phyloP scores from a whole-genome alignment of 192 early-diverging fungal species.

The Gigaspora rosea region DNA sequence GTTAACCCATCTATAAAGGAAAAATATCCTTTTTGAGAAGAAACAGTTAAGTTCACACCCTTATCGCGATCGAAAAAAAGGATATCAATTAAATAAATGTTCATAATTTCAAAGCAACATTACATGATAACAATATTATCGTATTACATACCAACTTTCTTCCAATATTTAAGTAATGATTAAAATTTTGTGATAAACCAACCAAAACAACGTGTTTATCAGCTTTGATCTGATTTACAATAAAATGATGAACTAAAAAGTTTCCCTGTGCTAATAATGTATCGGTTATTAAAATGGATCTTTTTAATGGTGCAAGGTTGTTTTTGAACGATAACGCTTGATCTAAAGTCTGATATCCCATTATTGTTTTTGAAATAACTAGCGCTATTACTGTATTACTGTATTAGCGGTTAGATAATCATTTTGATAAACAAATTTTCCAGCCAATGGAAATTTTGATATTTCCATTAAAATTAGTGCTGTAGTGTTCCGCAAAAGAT shows the following conservation, averaged over 20 bases:
- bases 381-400: too few species aligned
- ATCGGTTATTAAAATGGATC: slow-evolving; percentile 57
- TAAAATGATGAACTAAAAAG: slow-evolving; percentile 65
- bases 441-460: too few species aligned
- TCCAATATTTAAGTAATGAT: slow-evolving; percentile 60
- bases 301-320: slow-evolving; percentile 38
- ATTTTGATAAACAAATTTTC: too few species aligned
- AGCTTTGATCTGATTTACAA: slow-evolving; percentile 59
- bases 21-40: slow-evolving; percentile 49
- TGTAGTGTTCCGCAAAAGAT: too few species aligned
- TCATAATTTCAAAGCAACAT: neutral
- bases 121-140: neutral
- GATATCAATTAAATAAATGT: neutral
- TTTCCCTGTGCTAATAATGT: slow-evolving; percentile 56
- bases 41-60: slow-evolving; percentile 54
- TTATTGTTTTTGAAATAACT: neutral
- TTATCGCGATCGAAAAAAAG: slow-evolving; percentile 10
- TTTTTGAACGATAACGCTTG: slow-evolving; percentile 2
- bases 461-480: too few species aligned
- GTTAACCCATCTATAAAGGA: slow-evolving; percentile 61
- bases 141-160: slow-evolving; percentile 56
- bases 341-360: slow-evolving; percentile 27
- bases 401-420: too few species aligned
- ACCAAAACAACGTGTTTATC: slow-evolving; percentile 56
- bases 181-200: slow-evolving; percentile 58